Conservation (phyloP, 2,329 filamentous ascomycete species). For the Tympanopsis confertula region DNA sequence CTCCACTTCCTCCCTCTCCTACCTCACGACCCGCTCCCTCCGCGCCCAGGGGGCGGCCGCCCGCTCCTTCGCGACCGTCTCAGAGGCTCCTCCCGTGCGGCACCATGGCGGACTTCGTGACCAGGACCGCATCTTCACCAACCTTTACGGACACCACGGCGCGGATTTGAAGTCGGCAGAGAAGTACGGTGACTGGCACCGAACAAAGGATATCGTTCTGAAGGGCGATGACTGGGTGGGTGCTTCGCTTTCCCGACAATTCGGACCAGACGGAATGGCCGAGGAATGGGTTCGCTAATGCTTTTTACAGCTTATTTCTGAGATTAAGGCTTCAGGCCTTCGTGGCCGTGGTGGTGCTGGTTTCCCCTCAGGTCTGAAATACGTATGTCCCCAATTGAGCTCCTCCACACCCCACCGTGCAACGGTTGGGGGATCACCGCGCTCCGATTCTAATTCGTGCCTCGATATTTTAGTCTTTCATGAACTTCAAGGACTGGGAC, state of each 20-base stretch:
- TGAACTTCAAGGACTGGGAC: constrained; percentile 99
- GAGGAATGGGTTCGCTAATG: not conserved
- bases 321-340: constrained; percentile 92
- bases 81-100: not conserved
- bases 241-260: not conserved
- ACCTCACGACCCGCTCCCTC: constrained; percentile 24
- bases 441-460: constrained; percentile 5
- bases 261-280: not conserved
- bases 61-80: constrained; percentile 1
- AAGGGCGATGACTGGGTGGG: constrained; percentile 60
- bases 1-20: constrained; percentile 23
- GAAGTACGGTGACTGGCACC: constrained; percentile 65
- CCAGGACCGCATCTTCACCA: constrained; percentile 62
- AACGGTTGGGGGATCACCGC: not conserved
- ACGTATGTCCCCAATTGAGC: constrained; percentile 49
- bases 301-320: constrained; percentile 54
- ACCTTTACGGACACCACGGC: constrained; percentile 58
- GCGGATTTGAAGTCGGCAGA: constrained; percentile 57
- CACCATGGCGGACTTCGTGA: constrained; percentile 45
- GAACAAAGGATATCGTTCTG: constrained; percentile 59
- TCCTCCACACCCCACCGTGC: constrained; percentile 4
- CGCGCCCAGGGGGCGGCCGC: not conserved
- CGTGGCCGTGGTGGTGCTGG: constrained; percentile 93
- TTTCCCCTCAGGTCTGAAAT: constrained; percentile 97
- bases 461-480: constrained; percentile 73